A percentile compares a stretch with the other conserved stretches of the same genome.
Evolutionary conservation across 2,329 filamentous ascomycete genomes (phyloP).

Genomic region (Sphaerulina populicola): DNA sequence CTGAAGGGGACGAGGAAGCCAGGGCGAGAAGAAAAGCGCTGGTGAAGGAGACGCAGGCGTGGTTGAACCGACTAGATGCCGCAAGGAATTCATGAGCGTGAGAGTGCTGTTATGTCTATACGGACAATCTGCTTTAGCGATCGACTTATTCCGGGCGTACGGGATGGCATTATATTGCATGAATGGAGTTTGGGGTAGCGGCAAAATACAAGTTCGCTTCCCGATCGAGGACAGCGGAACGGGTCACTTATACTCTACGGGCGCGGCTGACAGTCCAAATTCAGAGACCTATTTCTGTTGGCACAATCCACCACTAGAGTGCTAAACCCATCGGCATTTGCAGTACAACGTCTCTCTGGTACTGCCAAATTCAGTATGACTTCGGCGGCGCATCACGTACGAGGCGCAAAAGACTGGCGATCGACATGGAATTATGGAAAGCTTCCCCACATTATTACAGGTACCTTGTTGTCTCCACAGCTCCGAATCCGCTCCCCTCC

Average conservation of each 20-base stretch:
- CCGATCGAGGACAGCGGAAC: neutral
- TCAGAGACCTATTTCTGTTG: neutral
- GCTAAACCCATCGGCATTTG: neutral
- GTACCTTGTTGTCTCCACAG: neutral
- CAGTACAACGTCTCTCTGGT: neutral
- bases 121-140: neutral
- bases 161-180: neutral
- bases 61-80: constrained; percentile 58
- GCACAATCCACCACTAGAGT: neutral
- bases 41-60: constrained; percentile 61
- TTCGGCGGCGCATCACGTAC: neutral
- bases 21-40: constrained; percentile 60
- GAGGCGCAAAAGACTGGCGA: neutral
- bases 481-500: neutral
- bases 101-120: neutral
- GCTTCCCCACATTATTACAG: neutral
- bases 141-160: neutral
- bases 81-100: constrained; percentile 4
- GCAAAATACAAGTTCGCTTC: neutral
- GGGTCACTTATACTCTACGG: neutral
- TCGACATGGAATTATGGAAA: neutral
- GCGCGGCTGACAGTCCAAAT: neutral
- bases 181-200: neutral
- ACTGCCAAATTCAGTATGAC: neutral
- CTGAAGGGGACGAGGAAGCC: constrained; percentile 58